These are phyloP conservation scores for Suhomyces terraborum DNA, from an alignment of 1,139 yeast species.

Conservation along the genomic window DNA sequence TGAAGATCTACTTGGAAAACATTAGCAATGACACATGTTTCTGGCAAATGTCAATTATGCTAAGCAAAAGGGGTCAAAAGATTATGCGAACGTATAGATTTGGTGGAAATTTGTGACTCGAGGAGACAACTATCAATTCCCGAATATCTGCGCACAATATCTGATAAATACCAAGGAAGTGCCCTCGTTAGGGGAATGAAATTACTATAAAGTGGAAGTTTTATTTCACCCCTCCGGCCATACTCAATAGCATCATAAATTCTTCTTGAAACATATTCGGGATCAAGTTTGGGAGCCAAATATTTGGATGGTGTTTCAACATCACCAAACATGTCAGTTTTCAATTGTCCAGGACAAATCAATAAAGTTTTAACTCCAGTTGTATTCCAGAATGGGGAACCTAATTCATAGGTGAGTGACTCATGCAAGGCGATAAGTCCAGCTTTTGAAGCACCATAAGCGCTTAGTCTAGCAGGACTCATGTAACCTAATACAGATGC, in stretches of 20 bases:
- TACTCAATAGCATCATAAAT: constrained; percentile 58
- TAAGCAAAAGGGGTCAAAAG: too few relatives aligned
- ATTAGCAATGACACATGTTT: too few relatives aligned
- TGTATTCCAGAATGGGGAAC: constrained; percentile 48
- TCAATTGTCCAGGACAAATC: constrained; percentile 85
- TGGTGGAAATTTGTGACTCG: neutral
- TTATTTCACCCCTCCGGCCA: constrained; percentile 70
- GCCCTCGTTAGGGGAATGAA: constrained; percentile 70
- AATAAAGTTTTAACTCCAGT: constrained; percentile 70
- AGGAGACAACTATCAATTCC: constrained; percentile 61
- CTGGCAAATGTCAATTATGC: too few relatives aligned
- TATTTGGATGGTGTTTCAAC: constrained; percentile 70
- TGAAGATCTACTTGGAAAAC: constrained; percentile 1
- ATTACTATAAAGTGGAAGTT: constrained; percentile 73
- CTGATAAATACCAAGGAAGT: constrained; percentile 71
- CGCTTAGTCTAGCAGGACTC: constrained; percentile 79
- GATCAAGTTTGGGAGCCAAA: constrained; percentile 81
- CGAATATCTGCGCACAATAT: constrained; percentile 50
- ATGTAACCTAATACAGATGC: constrained; percentile 83
- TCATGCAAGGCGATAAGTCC: constrained; percentile 85
- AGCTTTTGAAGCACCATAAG: constrained; percentile 89
- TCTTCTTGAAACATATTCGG: constrained; percentile 59
- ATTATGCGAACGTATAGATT: neutral
- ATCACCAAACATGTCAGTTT: constrained; percentile 68
- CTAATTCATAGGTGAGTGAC: constrained; percentile 71